Evolutionary conservation across 441 rosid genomes (phyloP).

Genomic region (Macaranga tanarius): DNA sequence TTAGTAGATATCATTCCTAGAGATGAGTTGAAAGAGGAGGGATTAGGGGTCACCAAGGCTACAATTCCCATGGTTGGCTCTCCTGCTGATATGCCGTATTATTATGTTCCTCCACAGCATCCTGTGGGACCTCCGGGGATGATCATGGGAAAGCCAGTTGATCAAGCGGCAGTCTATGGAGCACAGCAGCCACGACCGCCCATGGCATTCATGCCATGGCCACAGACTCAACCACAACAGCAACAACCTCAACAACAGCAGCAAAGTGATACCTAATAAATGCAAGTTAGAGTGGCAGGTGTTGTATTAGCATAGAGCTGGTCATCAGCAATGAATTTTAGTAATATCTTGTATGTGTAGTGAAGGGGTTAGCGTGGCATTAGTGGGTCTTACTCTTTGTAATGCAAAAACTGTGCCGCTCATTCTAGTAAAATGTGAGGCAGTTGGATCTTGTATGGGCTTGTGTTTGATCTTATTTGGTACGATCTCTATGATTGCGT

Average conservation of each 20-base stretch:
- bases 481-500: background rate
- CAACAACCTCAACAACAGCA: conserved; percentile 52
- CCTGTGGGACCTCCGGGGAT: conserved; percentile 50
- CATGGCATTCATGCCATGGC: conserved; percentile 56
- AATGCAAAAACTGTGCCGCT: conserved; percentile 19
- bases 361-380: conserved; percentile 18
- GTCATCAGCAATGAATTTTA: conserved; percentile 4
- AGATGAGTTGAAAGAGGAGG: conserved; percentile 87
- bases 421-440: conserved; percentile 7
- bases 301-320: background rate
- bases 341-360: conserved; percentile 11
- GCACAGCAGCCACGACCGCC: conserved; percentile 56
- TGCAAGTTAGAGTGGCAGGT: background rate
- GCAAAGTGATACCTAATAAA: conserved; percentile 34
- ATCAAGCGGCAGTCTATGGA: conserved; percentile 46
- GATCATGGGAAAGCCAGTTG: conserved; percentile 64
- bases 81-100: conserved; percentile 59
- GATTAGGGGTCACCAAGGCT: conserved; percentile 72
- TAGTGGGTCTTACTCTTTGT: conserved; percentile 9
- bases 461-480: conserved; percentile 17
- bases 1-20: conserved; percentile 83
- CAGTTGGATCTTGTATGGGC: conserved; percentile 1
- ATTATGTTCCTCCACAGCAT: conserved; percentile 59
- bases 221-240: conserved; percentile 50
- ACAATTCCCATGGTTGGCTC: conserved; percentile 60